Percentiles rank a stretch among this genome's conserved stretches.
Evolutionary conservation across 306 rosid genomes (phyloP).

Genomic region (Canavalia ensiformis): DNA sequence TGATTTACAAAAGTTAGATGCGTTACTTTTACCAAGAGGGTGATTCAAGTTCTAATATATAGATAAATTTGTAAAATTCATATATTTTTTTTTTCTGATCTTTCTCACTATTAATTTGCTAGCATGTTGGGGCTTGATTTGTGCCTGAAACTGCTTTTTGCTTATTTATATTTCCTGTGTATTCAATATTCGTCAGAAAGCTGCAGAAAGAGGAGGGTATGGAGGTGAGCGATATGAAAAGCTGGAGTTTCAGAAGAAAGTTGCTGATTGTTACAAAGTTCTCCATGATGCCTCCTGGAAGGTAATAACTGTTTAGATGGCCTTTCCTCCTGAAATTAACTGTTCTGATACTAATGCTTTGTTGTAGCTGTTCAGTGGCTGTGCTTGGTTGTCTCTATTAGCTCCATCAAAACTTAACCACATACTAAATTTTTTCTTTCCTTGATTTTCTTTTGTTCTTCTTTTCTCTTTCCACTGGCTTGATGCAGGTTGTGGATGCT

Average conservation of each 20-base stretch:
- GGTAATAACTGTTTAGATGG: constrained; percentile 57
- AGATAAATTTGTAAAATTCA: background rate
- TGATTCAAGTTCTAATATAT: constrained; percentile 26
- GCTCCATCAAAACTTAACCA: background rate
- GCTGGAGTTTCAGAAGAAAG: constrained; percentile 68
- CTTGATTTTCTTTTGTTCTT: background rate
- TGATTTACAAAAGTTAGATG: constrained; percentile 6
- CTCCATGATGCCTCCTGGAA: constrained; percentile 80
- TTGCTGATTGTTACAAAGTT: constrained; percentile 66
- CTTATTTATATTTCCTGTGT: constrained; percentile 26
- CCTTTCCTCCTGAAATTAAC: constrained; percentile 2
- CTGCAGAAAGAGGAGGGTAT: constrained; percentile 91
- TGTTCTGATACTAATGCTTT: constrained; percentile 38
- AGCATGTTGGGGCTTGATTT: constrained; percentile 29
- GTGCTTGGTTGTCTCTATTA: background rate
- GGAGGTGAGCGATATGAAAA: constrained; percentile 97
- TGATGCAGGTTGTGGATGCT: constrained; percentile 81
- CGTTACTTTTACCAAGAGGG: background rate
- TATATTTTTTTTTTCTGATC: background rate
- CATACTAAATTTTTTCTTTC: constrained; percentile 21
- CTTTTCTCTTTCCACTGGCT: constrained; percentile 10
- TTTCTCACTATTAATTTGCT: constrained; percentile 21
- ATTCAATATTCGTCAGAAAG: constrained; percentile 68
- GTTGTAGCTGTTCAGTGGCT: background rate
- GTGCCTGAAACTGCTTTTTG: background rate